A percentile compares a stretch with the other conserved stretches of the same genome.
Evolutionary conservation across 331 rosid genomes (phyloP).

Genomic region (Acacia concinna): DNA sequence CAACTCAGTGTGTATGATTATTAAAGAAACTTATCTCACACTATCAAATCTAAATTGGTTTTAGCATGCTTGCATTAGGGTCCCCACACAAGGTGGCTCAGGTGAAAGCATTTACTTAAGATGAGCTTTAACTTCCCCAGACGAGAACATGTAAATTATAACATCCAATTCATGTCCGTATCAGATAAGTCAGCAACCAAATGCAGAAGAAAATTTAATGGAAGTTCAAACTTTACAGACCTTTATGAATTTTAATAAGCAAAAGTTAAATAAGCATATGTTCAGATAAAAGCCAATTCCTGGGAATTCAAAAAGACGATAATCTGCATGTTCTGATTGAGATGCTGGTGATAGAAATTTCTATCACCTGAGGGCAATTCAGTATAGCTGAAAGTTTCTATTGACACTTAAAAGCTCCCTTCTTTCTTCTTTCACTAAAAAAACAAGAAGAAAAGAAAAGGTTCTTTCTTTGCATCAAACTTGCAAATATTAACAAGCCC

Average conservation of each 20-base stretch:
- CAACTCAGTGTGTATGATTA: not conserved
- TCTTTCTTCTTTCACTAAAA: not conserved
- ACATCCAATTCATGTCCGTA: not conserved
- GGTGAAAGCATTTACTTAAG: not conserved
- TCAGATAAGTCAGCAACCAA: not conserved
- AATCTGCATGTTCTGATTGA: not conserved
- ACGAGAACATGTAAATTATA: not conserved
- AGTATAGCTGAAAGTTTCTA: not conserved
- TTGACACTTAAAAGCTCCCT: not conserved
- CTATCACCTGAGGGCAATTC: not conserved
- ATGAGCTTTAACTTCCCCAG: not conserved
- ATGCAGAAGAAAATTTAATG: not conserved
- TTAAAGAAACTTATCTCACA: constrained; percentile 2
- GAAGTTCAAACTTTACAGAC: not conserved
- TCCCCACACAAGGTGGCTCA: not conserved
- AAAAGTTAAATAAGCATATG: not conserved
- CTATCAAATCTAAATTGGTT: not conserved
- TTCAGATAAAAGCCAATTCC: not conserved
- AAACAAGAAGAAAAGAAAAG: no score
- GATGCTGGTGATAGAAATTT: not conserved
- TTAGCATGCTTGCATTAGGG: not conserved
- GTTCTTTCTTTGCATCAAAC: not conserved
- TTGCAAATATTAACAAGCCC: not conserved
- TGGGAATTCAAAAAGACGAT: not conserved
- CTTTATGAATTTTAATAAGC: not conserved